phyloP scores from a whole-genome alignment of 1,139 yeast genomes.

The Suhomyces yuchorum region DNA sequence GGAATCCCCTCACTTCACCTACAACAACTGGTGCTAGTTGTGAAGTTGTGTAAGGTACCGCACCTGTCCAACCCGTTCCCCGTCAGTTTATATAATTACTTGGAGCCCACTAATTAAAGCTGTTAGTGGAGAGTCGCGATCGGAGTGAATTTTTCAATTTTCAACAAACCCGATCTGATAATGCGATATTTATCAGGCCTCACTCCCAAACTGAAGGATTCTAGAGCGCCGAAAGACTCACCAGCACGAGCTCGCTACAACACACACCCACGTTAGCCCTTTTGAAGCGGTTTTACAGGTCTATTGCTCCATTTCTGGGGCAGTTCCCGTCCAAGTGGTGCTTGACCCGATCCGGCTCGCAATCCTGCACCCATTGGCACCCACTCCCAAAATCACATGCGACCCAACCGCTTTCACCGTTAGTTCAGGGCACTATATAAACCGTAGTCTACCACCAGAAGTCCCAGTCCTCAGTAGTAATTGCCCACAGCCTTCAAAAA shows the following conservation, averaged over 20 bases:
- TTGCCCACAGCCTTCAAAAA: neutral
- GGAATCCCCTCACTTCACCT: neutral
- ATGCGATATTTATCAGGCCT: neutral
- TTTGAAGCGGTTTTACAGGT: too few species aligned
- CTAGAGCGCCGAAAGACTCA: too few species aligned
- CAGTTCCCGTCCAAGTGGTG: neutral
- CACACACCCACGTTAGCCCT: too few species aligned
- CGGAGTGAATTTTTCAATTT: neutral
- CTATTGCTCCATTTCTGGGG: neutral
- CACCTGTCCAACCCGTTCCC: too few species aligned
- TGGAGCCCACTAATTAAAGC: too few species aligned
- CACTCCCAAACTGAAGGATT: too few species aligned
- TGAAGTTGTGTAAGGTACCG: too few species aligned
- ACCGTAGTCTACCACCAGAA: neutral
- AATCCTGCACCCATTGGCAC: neutral
- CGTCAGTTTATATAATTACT: too few species aligned
- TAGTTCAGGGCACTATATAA: slow-evolving; percentile 2
- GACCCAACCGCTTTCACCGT: slow-evolving; percentile 2
- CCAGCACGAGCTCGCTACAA: too few species aligned
- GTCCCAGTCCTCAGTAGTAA: neutral
- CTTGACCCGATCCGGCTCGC: neutral
- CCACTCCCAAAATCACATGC: slow-evolving; percentile 6
- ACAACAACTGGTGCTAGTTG: too few species aligned
- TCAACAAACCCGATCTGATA: neutral
- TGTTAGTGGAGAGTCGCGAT: too few species aligned